Base-by-base conservation (phyloP, 2,329 filamentous ascomycete species). In the Trichophyton verrucosum region DNA sequence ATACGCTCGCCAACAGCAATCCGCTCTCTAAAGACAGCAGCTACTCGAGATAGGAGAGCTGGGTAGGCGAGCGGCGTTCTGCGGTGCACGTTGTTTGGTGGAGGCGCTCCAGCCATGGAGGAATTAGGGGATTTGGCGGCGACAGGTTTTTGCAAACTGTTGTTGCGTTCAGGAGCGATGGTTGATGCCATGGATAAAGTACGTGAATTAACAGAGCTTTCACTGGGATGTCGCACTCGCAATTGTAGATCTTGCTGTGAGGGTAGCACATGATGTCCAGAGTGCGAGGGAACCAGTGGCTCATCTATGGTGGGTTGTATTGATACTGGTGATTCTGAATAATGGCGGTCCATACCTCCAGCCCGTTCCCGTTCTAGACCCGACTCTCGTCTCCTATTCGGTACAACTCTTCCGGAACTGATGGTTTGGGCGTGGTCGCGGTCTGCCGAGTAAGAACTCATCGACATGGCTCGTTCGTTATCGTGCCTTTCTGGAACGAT, bases 391-490 rank as follows among this genome's bases (percentile, higher is more conserved):
- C 81, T 80, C 74, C 88, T 82, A 68, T 86, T 88, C 2, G 94
- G 94, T 66, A 99, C 95, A 20, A 95, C 81, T 66, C 94, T 84
- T 56, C 94, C 94, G 20, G 70, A 74, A 71, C 89, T 95, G 84
- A 92, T 95, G 4, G 91, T 96, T 74, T 96, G 92, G 11, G 78
- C 75, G 72, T 94, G 87, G 51, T 91, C 79, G 68, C 88, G 81
- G 67, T 95, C 89, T 60, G 87, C 81, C 2, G 86, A 81, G 66
- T 90, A 88, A 8, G 88, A 89, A 3, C 87, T 94, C 86, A 99
- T 87, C 53, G 92, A 96, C 94, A 97, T 97, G 64, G 94, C 86
- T 61, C 94, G 84, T 73, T 97, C 92, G 68, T 97, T 92, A 61
- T 95, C 89, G 64, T 91, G 88, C 60, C 92, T 85, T 71, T 96